phyloP scores from a whole-genome alignment of 768 basidiomycete species.

The Termitomyces sp. region DNA sequence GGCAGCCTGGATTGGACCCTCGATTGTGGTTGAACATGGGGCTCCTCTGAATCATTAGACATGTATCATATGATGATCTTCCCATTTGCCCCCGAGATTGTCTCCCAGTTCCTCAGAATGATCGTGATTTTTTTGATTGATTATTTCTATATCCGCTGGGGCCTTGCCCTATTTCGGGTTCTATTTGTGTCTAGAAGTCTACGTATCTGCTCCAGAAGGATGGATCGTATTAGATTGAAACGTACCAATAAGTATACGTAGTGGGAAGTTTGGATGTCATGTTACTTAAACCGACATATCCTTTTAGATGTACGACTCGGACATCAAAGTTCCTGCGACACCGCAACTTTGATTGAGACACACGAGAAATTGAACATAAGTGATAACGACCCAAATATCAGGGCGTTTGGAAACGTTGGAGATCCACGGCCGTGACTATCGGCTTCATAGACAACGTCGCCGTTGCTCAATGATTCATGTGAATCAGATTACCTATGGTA shows the following conservation, averaged over 20 bases:
- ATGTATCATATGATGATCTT: slow-evolving; percentile 84
- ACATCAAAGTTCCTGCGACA: slow-evolving; percentile 63
- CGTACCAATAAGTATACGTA: slow-evolving; percentile 78
- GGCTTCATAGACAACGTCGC: no score
- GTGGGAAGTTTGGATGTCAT: slow-evolving; percentile 86
- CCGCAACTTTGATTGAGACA: slow-evolving; percentile 11
- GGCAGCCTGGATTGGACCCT: slow-evolving; percentile 72
- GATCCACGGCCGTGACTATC: no score
- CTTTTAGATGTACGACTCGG: slow-evolving; percentile 73
- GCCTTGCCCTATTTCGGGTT: no score
- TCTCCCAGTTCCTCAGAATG: slow-evolving; percentile 37
- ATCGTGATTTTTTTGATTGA: not conserved
- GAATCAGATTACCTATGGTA: no score
- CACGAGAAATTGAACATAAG: not conserved
- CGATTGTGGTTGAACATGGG: slow-evolving; percentile 66
- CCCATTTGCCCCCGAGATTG: slow-evolving; percentile 82
- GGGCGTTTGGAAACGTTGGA: no score
- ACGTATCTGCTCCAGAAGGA: no score
- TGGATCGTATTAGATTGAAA: slow-evolving; percentile 12
- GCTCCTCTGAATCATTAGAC: slow-evolving; percentile 46
- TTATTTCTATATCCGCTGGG: no score
- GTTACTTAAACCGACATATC: slow-evolving; percentile 77
- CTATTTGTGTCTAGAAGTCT: no score
- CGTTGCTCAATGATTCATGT: no score
- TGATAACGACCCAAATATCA: slow-evolving; percentile 76